These are phyloP conservation scores for Paecilomyces variotii DNA, from an alignment of 2,329 filamentous ascomycete species.

Conservation along the genomic window DNA sequence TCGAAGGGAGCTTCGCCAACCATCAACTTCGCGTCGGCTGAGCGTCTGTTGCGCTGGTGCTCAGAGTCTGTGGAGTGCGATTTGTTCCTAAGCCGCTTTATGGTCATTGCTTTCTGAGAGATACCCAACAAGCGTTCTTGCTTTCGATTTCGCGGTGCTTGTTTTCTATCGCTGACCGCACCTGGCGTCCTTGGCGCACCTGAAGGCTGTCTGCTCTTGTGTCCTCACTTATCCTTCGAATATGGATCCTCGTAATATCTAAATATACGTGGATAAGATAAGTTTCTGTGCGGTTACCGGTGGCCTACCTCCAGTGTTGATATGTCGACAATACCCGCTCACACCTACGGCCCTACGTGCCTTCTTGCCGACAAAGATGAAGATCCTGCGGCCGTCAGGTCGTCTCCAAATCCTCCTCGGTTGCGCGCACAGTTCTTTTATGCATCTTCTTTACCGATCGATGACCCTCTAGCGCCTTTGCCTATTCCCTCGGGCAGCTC, in stretches of 20 bases:
- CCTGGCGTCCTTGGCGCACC: neutral
- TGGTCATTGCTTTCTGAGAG: neutral
- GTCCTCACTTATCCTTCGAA: neutral
- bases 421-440: slow-evolving; percentile 76
- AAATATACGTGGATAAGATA: neutral
- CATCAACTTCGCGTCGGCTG: neutral
- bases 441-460: slow-evolving; percentile 70
- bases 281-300: neutral
- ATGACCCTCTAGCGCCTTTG: slow-evolving; percentile 72
- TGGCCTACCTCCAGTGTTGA: neutral
- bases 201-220: neutral
- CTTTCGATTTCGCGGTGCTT: neutral
- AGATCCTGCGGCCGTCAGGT: slow-evolving; percentile 22
- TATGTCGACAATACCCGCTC: slow-evolving; percentile 36
- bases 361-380: slow-evolving; percentile 34
- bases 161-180: neutral
- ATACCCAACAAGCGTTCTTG: neutral
- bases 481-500: slow-evolving; percentile 45
- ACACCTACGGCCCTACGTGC: slow-evolving; percentile 56
- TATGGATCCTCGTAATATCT: neutral
- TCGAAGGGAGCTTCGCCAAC: neutral
- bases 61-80: neutral
- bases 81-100: neutral
- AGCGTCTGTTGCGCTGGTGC: neutral
- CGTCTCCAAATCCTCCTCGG: slow-evolving; percentile 45